A percentile compares a stretch with the other conserved stretches of the same genome.
Evolutionary conservation across 2,329 filamentous ascomycete genomes (phyloP).

Genomic region (Exophiala xenobiotica): DNA sequence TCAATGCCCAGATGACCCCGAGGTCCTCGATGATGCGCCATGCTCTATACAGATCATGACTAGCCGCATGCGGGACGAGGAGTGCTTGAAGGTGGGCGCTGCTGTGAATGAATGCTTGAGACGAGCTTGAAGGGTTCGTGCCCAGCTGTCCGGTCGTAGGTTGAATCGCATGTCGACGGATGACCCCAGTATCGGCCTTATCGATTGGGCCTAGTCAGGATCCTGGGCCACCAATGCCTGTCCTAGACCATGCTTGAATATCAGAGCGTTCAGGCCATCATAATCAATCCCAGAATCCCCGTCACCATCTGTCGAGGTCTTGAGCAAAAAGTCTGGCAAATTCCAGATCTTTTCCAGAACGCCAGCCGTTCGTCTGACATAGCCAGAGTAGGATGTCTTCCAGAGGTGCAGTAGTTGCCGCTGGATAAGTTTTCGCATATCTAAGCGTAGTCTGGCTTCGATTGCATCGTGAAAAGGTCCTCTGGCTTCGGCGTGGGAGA

Average conservation of each 20-base stretch:
- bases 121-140: neutral
- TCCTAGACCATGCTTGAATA: conserved; percentile 17
- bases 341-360: conserved; percentile 22
- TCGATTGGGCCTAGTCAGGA: conserved; percentile 3
- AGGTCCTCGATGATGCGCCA: conserved; percentile 33
- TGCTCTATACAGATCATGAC: conserved; percentile 35
- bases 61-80: conserved; percentile 34
- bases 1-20: conserved; percentile 26
- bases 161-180: no score
- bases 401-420: conserved; percentile 19
- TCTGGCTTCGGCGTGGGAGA: conserved; percentile 1
- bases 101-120: conserved; percentile 33
- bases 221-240: conserved; percentile 1
- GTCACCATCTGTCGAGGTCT: neutral
- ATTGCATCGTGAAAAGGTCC: neutral
- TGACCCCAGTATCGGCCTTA: no score
- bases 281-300: conserved; percentile 5
- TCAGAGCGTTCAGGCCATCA: conserved; percentile 22
- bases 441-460: neutral
- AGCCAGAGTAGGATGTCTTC: conserved; percentile 24
- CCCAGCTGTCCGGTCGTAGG: no score
- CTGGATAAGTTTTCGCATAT: conserved; percentile 18
- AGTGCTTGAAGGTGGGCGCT: conserved; percentile 33
- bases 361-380: conserved; percentile 16
- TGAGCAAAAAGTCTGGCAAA: conserved; percentile 11